These are phyloP conservation scores for Exophiala spinifera DNA, from an alignment of 2,329 filamentous ascomycete species.

Conservation along the genomic window DNA sequence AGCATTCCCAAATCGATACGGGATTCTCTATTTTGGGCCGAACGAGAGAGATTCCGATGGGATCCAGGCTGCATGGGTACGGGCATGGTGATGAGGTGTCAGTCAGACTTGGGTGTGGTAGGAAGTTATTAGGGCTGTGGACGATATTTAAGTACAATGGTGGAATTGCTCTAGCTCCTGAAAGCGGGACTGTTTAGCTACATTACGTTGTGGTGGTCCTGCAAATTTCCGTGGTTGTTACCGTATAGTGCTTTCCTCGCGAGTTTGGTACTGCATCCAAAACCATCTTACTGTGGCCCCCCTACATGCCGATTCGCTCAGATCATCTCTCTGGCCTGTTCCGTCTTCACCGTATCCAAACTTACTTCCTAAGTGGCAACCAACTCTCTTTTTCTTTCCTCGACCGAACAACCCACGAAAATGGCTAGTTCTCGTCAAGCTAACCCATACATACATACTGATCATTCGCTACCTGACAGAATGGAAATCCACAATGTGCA, in stretches of 20 bases:
- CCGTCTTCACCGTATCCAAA: background rate
- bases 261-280: too few species aligned
- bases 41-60: background rate
- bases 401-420: background rate
- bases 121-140: background rate
- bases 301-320: background rate
- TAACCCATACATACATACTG: background rate
- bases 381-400: background rate
- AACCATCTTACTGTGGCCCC: background rate
- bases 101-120: background rate
- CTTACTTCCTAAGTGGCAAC: background rate
- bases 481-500: background rate
- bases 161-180: background rate
- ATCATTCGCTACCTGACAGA: slow-evolving; percentile 1
- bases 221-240: background rate
- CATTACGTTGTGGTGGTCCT: background rate
- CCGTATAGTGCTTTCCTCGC: too few species aligned
- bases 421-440: background rate
- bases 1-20: background rate
- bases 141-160: background rate
- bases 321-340: background rate
- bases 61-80: background rate
- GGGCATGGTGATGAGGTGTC: background rate
- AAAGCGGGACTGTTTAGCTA: background rate
- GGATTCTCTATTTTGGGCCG: background rate